These are phyloP conservation scores for Thelonectria blattea DNA, from an alignment of 2,329 filamentous ascomycete species.

Conservation along the genomic window DNA sequence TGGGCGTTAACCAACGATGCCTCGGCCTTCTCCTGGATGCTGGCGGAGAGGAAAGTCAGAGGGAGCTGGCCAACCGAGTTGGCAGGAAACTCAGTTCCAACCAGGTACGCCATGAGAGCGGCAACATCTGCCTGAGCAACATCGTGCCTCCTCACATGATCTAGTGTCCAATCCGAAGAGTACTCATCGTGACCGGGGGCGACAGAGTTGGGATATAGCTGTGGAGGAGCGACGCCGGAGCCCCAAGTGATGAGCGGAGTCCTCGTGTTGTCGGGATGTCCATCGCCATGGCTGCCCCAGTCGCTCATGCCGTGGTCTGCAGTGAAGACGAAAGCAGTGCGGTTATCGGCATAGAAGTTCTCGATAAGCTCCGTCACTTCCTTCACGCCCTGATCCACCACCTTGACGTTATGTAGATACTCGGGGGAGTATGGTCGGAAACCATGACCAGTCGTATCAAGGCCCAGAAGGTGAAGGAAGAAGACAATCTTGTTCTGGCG, in stretches of 20 bases:
- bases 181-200: conserved; percentile 90
- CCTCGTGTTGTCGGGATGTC: conserved; percentile 94
- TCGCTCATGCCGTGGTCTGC: conserved; percentile 99
- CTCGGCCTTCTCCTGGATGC: conserved; percentile 77
- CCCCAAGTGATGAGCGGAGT: conserved; percentile 95
- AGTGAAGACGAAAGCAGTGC: conserved; percentile 95
- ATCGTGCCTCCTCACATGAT: conserved; percentile 83
- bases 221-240: conserved; percentile 82
- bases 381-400: conserved; percentile 89
- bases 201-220: conserved; percentile 57
- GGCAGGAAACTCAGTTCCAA: conserved; percentile 86
- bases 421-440: conserved; percentile 93
- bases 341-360: conserved; percentile 81
- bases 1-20: conserved; percentile 84
- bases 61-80: conserved; percentile 96
- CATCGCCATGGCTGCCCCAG: conserved; percentile 98
- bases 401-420: conserved; percentile 91
- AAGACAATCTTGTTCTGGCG: conserved; percentile 89
- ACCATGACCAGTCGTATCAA: conserved; percentile 88
- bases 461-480: conserved; percentile 89
- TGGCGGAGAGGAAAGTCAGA: conserved; percentile 77
- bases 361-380: conserved; percentile 83
- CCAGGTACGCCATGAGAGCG: conserved; percentile 92
- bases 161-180: conserved; percentile 86
- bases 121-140: conserved; percentile 94